Evolutionary conservation across 2,329 filamentous ascomycete genomes (phyloP).

Genomic region (Penicillium nordicum): DNA sequence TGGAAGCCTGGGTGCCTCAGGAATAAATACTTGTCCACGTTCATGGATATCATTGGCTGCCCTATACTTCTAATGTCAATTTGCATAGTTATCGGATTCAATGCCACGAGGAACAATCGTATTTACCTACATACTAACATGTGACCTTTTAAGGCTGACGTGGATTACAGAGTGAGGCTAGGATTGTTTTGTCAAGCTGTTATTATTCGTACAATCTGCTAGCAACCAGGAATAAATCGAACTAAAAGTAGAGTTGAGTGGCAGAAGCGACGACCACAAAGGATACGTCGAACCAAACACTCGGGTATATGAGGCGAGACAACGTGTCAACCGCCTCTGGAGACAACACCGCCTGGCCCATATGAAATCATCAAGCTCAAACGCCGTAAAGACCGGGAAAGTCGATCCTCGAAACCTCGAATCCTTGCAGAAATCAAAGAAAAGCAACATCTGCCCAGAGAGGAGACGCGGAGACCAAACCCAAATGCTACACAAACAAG

Average conservation of each 20-base stretch:
- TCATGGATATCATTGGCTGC: conserved; percentile 4
- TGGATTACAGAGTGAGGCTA: not conserved
- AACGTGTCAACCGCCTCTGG: conserved; percentile 23
- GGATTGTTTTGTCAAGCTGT: not conserved
- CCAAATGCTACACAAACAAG: conserved; percentile 16
- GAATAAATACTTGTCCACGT: not conserved
- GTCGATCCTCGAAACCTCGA: conserved; percentile 6
- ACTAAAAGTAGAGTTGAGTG: not conserved
- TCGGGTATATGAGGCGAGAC: conserved; percentile 36
- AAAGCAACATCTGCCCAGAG: conserved; percentile 4
- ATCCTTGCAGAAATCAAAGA: not conserved
- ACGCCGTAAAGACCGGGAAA: conserved; percentile 26
- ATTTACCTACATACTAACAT: not conserved
- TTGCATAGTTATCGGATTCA: not conserved
- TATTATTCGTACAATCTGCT: conserved; percentile 1
- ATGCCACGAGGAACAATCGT: not conserved
- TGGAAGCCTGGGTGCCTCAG: conserved; percentile 4
- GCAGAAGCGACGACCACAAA: conserved; percentile 1
- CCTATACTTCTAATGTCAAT: conserved; percentile 1
- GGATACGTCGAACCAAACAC: conserved; percentile 21
- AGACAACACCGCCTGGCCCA: conserved; percentile 34
- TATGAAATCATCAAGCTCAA: conserved; percentile 27
- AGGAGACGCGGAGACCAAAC: conserved; percentile 7
- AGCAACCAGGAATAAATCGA: not conserved
- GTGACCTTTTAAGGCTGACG: not conserved